These are phyloP conservation scores for Zymoseptoria pseudotritici DNA, from an alignment of 2,329 filamentous ascomycete species.

Conservation along the genomic window DNA sequence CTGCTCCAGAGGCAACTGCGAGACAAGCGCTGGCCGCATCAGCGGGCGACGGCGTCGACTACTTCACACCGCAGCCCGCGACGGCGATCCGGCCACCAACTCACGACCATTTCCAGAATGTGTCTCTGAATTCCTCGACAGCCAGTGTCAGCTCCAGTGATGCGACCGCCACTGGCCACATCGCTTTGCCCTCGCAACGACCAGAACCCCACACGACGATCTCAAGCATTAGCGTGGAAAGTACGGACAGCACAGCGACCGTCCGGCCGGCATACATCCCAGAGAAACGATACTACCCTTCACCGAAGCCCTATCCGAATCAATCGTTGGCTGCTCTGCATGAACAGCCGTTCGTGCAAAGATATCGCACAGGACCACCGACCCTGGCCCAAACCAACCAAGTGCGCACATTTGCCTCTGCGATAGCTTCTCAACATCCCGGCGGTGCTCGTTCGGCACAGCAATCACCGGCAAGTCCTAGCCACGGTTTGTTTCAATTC, in stretches of 20 bases:
- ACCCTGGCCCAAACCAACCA: slow-evolving; percentile 32
- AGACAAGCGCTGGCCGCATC: slow-evolving; percentile 1
- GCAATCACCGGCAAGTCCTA: slow-evolving; percentile 41
- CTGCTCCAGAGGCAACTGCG: slow-evolving; percentile 9
- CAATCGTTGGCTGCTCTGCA: slow-evolving; percentile 45
- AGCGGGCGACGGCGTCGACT: slow-evolving; percentile 1
- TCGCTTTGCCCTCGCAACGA: slow-evolving; percentile 21
- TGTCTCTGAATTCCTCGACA: neutral
- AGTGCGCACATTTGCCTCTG: slow-evolving; percentile 34
- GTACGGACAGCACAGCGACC: slow-evolving; percentile 32
- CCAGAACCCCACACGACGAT: slow-evolving; percentile 34
- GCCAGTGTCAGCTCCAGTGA: slow-evolving; percentile 8
- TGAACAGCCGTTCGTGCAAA: slow-evolving; percentile 35
- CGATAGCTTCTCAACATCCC: slow-evolving; percentile 34
- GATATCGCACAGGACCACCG: neutral
- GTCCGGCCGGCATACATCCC: slow-evolving; percentile 24
- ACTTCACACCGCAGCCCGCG: slow-evolving; percentile 7
- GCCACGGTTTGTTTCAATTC: slow-evolving; percentile 38
- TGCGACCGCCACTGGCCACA: slow-evolving; percentile 16
- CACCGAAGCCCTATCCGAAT: slow-evolving; percentile 38
- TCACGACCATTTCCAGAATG: neutral
- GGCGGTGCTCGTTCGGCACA: slow-evolving; percentile 36
- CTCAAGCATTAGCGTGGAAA: slow-evolving; percentile 36
- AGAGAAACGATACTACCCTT: slow-evolving; percentile 17
- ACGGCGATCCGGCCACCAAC: slow-evolving; percentile 1